Evolutionary conservation across 169 alveolate genomes (phyloP).

Genomic region (Plasmodium blacklocki): DNA sequence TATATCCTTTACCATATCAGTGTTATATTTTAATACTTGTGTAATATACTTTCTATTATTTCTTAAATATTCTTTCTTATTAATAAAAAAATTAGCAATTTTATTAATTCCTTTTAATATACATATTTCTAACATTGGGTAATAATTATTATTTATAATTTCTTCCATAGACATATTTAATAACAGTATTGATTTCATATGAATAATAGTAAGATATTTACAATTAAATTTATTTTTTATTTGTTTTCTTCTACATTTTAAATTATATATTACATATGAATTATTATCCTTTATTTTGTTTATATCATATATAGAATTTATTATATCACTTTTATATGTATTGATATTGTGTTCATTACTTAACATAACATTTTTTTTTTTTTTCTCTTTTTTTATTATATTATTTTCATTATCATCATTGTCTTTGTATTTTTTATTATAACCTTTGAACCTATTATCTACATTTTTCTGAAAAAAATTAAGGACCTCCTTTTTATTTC

Average conservation of each 20-base stretch:
- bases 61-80: slow-evolving; percentile 1
- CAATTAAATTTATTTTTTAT: slow-evolving; percentile 42
- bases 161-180: slow-evolving; percentile 27
- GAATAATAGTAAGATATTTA: slow-evolving; percentile 38
- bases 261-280: background rate
- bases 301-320: too few species aligned
- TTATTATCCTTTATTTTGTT: background rate
- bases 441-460: background rate
- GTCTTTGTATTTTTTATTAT: background rate
- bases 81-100: slow-evolving; percentile 56
- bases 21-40: slow-evolving; percentile 16
- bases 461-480: slow-evolving; percentile 3
- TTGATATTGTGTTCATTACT: too few species aligned
- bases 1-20: slow-evolving; percentile 1
- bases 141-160: background rate
- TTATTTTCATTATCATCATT: background rate
- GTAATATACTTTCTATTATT: slow-evolving; percentile 46
- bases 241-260: background rate
- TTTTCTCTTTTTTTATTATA: background rate
- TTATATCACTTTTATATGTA: too few species aligned
- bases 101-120: slow-evolving; percentile 43
- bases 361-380: too few species aligned
- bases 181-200: slow-evolving; percentile 29
- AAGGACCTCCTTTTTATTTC: slow-evolving; percentile 15
- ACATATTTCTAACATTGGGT: slow-evolving; percentile 25